Evolutionary conservation across 2,329 filamentous ascomycete species (phyloP), one percentile per base, ranked within the genome.

Genomic region (Endoconidiophora laricicola): DNA sequence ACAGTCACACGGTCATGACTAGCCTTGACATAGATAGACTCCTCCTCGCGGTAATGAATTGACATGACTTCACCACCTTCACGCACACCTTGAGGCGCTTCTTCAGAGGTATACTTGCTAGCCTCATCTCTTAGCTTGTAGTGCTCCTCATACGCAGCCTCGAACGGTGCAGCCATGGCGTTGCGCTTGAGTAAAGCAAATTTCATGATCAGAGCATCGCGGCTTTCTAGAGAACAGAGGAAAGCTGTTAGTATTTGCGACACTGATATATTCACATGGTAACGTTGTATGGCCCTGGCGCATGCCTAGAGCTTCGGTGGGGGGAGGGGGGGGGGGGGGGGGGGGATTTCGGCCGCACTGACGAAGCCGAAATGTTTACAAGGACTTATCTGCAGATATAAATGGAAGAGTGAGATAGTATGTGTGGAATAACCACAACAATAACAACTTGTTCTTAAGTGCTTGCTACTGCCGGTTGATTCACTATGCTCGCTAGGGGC

Each of bases 21-120:
- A 55, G 91, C 90, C 70, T 98, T 96, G 70, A 98, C 83, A 66
- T 94, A 98, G 62, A 99, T 96, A 48, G 91, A 88, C 66, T 99
- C 91, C 70, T 96, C 88, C 61, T 99, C 93, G 51, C 91, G 84
- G 69, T 99, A 98, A 66, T 96, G 90, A 59, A 99, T 94, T 2
- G 90, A 81, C 76, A 93, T 94, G 53, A 96, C 82, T 58, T 91
- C 79, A 52, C 90, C 88, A 46, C 91, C 90, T 66, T 96, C 91
- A 57, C 73, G 72, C 26, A 95, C 73, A 55, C 88, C 90, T 63
- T 94, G 86, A 1, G 91, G 91, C 48, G 93, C 91, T 55, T 90
- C 84, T 66, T 98, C 91, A 2, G 85, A 86, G 37, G 86, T 94
- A 63, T 91, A 96, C 62, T 88, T 86, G 43, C 86, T 84, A 5